phyloP scores from a whole-genome alignment of 768 basidiomycete genomes.

The Pulveroboletus sp. region DNA sequence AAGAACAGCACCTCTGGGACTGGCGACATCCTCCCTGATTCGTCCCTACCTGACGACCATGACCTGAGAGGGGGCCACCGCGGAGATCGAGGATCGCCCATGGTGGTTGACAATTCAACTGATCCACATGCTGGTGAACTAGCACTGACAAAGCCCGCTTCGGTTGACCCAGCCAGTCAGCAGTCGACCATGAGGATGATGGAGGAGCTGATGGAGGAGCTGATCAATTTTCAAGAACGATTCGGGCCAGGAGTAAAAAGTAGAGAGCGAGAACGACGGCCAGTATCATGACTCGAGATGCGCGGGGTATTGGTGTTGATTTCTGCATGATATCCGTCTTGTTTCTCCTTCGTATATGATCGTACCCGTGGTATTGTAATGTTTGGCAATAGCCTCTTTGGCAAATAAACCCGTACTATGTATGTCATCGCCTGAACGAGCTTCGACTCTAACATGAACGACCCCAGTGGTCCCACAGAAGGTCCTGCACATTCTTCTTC shows the following conservation, averaged over 20 bases:
- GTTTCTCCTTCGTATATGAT: background rate
- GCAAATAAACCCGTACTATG: slow-evolving; percentile 19
- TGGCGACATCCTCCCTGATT: slow-evolving; percentile 3
- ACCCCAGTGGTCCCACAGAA: background rate
- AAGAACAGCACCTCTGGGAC: slow-evolving; percentile 11
- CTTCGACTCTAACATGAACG: slow-evolving; percentile 8
- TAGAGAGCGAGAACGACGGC: slow-evolving; percentile 51
- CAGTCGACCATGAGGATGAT: slow-evolving; percentile 70
- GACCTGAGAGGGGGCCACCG: slow-evolving; percentile 9
- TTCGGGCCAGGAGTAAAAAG: slow-evolving; percentile 59
- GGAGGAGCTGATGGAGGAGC: slow-evolving; percentile 88
- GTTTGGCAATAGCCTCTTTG: slow-evolving; percentile 25
- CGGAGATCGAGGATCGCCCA: slow-evolving; percentile 24
- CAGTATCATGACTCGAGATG: slow-evolving; percentile 26
- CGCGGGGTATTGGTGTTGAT: slow-evolving; percentile 4
- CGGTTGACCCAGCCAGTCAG: slow-evolving; percentile 14
- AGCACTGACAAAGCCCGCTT: slow-evolving; percentile 2
- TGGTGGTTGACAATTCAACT: slow-evolving; percentile 30
- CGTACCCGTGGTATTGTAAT: slow-evolving; percentile 16
- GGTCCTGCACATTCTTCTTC: slow-evolving; percentile 2
- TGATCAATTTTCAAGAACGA: slow-evolving; percentile 83
- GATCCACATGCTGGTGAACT: slow-evolving; percentile 16
- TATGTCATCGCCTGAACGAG: background rate
- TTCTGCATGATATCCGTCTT: slow-evolving; percentile 15
- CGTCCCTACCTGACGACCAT: slow-evolving; percentile 13